These are phyloP conservation scores for Limnanthes douglasii DNA, from an alignment of 345 rosid species.

Conservation along the genomic window DNA sequence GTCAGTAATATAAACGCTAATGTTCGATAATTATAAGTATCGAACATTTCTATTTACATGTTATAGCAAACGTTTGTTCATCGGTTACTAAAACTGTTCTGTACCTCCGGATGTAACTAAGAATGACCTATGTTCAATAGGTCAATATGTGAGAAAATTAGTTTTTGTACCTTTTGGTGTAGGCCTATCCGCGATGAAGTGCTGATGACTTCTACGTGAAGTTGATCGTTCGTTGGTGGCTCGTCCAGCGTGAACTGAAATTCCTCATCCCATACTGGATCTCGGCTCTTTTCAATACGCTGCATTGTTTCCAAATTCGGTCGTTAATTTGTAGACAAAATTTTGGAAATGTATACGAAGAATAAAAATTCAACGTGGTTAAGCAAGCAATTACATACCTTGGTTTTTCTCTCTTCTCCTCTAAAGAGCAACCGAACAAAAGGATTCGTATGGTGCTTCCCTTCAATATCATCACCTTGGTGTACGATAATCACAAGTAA, in stretches of 20 bases:
- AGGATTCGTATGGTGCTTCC: conserved; percentile 90
- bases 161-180: conserved; percentile 59
- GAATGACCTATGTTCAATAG: no score
- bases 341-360: no score
- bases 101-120: no score
- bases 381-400: conserved; percentile 34
- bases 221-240: conserved; percentile 58
- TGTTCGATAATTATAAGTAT: no score
- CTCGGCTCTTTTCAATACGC: conserved; percentile 74
- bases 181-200: conserved; percentile 62
- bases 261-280: conserved; percentile 93
- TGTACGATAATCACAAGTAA: conserved; percentile 73
- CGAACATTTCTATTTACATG: no score
- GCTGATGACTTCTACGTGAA: conserved; percentile 77
- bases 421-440: conserved; percentile 51
- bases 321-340: no score
- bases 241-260: conserved; percentile 70
- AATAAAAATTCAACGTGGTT: background rate
- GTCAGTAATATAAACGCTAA: no score
- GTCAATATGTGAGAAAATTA: no score
- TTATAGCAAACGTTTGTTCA: no score
- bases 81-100: no score
- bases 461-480: conserved; percentile 90
- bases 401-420: conserved; percentile 83
- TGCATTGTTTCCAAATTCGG: no score